Percentiles rank a stretch among this genome's conserved stretches.
Conservation (phyloP, 441 rosid genomes). For the Raphanus hybrid region DNA sequence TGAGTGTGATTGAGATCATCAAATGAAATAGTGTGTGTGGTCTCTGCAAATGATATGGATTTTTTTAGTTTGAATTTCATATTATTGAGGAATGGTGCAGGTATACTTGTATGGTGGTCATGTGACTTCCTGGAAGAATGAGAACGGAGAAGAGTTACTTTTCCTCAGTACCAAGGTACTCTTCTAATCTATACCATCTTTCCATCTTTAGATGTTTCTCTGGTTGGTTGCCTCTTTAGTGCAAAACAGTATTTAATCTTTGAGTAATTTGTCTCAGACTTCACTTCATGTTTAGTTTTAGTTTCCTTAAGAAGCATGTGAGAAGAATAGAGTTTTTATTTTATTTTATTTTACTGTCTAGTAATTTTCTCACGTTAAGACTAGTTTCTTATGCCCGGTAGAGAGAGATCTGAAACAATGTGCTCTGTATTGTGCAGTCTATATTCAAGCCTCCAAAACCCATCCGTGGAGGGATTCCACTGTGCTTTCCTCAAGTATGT, state of each 20-base stretch:
- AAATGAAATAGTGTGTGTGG: too few relatives aligned
- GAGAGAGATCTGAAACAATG: constrained; percentile 8
- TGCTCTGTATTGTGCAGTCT: constrained; percentile 51
- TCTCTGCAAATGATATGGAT: neutral
- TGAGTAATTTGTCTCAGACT: neutral
- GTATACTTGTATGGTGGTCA: constrained; percentile 71
- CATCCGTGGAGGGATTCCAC: constrained; percentile 80
- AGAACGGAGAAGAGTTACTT: constrained; percentile 70
- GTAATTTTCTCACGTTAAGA: constrained; percentile 4
- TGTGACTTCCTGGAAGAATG: constrained; percentile 82
- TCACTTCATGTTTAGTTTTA: neutral
- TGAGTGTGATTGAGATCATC: constrained; percentile 2
- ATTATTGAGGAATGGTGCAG: constrained; percentile 37
- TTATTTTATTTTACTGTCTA: constrained; percentile 5
- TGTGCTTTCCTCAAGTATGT: constrained; percentile 73
- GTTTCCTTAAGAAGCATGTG: neutral
- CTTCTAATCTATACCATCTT: neutral
- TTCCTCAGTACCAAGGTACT: constrained; percentile 70
- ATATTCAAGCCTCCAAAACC: constrained; percentile 68
- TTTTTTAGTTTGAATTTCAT: neutral
- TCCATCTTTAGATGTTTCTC: neutral
- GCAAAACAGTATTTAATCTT: neutral
- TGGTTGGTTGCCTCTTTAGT: too few relatives aligned
- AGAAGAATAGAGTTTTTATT: neutral
- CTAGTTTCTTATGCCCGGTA: neutral